These are phyloP conservation scores for Cynara cardunculus DNA, from an alignment of 129 eudicot genomes.

Conservation along the genomic window DNA sequence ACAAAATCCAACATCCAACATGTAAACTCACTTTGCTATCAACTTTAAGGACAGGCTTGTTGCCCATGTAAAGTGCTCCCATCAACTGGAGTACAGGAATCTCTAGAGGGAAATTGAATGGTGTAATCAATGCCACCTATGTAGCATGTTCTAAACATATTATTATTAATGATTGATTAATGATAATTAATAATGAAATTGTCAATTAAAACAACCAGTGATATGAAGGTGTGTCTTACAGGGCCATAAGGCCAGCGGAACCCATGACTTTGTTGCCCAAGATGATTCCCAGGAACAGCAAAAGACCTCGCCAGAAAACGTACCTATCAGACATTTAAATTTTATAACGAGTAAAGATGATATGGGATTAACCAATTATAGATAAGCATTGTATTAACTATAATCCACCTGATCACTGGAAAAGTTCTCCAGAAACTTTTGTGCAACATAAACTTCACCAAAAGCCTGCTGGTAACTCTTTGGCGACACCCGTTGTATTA, in stretches of 20 bases:
- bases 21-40: constrained; percentile 72
- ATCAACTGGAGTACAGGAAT: constrained; percentile 77
- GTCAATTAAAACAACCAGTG: not conserved
- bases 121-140: constrained; percentile 85
- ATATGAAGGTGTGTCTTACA: constrained; percentile 44
- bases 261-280: constrained; percentile 99
- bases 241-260: constrained; percentile 99
- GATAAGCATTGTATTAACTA: not conserved
- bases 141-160: constrained; percentile 23
- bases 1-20: not conserved
- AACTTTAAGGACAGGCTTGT: constrained; percentile 81
- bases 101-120: constrained; percentile 84
- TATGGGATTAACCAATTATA: not conserved
- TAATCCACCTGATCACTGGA: constrained; percentile 81
- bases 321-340: constrained; percentile 46
- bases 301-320: constrained; percentile 94
- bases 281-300: constrained; percentile 94
- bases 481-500: constrained; percentile 88
- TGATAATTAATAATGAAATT: not conserved
- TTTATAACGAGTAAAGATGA: not conserved
- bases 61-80: constrained; percentile 97
- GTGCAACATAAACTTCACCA: constrained; percentile 81
- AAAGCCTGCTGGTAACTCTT: constrained; percentile 93
- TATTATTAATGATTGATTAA: not conserved
- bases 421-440: constrained; percentile 81